Evolutionary conservation across 176 grass and related monocot species (phyloP).

Genomic region (Triticum monococcum): DNA sequence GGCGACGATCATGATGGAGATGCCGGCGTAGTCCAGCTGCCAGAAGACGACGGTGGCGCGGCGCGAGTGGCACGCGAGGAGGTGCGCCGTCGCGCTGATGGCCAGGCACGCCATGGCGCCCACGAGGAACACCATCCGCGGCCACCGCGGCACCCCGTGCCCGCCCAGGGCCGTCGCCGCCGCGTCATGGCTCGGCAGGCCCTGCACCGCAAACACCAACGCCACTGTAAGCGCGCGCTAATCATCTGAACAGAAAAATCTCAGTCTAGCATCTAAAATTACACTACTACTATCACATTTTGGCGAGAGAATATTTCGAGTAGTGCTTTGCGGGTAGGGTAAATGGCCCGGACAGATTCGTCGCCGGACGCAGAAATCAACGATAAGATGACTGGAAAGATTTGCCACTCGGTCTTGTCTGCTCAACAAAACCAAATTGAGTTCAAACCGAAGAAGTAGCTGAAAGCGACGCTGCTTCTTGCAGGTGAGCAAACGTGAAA

Average conservation of each 20-base stretch:
- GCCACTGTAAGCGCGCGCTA: not conserved
- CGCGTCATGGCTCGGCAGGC: not conserved
- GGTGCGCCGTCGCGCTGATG: slow-evolving; percentile 75
- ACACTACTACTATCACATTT: not conserved
- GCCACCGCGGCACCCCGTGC: slow-evolving; percentile 61
- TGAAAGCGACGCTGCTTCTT: not conserved
- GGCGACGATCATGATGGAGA: slow-evolving; percentile 88
- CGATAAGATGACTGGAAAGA: not conserved
- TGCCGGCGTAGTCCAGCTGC: slow-evolving; percentile 94
- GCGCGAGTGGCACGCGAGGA: slow-evolving; percentile 85
- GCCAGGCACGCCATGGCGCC: slow-evolving; percentile 83
- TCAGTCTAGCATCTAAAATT: not conserved
- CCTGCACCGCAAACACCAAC: slow-evolving; percentile 4
- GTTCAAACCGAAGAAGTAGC: not conserved
- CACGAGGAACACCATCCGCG: slow-evolving; percentile 69
- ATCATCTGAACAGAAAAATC: not conserved
- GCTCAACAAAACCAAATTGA: not conserved
- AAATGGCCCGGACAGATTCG: not conserved
- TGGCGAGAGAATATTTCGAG: not conserved
- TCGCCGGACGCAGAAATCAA: not conserved
- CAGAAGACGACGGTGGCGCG: slow-evolving; percentile 63
- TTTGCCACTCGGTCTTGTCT: slow-evolving; percentile 18
- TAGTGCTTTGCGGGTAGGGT: not conserved
- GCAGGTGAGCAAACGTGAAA: not conserved
- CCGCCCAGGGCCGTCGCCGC: not conserved